Conservation (phyloP, 1,284 basidiomycete species). For the Ustilago bromivora region DNA sequence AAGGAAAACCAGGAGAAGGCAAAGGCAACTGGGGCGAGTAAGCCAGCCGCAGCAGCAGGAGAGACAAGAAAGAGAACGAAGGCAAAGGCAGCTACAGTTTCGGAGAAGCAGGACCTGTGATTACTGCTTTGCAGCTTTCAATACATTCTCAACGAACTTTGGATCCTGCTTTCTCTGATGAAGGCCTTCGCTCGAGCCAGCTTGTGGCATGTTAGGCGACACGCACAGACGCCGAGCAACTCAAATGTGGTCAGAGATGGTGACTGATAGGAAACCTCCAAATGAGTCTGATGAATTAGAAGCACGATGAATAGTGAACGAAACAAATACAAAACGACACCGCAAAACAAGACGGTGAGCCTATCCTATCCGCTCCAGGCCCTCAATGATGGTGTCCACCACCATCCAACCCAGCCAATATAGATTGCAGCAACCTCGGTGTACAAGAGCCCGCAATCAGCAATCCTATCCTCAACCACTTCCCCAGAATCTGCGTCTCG, state of each 20-base stretch:
- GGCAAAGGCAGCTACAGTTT: constrained; percentile 8
- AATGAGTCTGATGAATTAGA: not conserved
- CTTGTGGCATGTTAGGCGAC: too few species aligned
- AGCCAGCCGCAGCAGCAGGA: not conserved
- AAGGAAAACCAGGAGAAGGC: constrained; percentile 6
- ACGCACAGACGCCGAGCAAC: too few species aligned
- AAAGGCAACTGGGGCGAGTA: not conserved
- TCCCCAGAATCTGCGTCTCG: constrained; percentile 40
- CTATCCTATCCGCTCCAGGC: not conserved
- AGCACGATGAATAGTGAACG: not conserved
- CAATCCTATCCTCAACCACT: constrained; percentile 30
- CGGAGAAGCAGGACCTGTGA: constrained; percentile 35
- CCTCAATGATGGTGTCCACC: constrained; percentile 31
- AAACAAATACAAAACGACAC: constrained; percentile 33
- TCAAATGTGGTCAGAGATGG: too few species aligned
- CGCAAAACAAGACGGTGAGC: not conserved
- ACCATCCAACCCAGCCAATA: constrained; percentile 19
- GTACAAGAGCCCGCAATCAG: constrained; percentile 37
- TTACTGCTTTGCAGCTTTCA: not conserved
- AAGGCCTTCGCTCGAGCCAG: too few species aligned
- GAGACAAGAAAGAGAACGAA: constrained; percentile 30
- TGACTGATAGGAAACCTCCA: not conserved
- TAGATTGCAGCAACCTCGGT: constrained; percentile 28
- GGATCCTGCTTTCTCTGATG: too few species aligned
- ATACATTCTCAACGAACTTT: not conserved